These are phyloP conservation scores for Fusarium sororula DNA, from an alignment of 2,329 filamentous ascomycete genomes.

Conservation along the genomic window DNA sequence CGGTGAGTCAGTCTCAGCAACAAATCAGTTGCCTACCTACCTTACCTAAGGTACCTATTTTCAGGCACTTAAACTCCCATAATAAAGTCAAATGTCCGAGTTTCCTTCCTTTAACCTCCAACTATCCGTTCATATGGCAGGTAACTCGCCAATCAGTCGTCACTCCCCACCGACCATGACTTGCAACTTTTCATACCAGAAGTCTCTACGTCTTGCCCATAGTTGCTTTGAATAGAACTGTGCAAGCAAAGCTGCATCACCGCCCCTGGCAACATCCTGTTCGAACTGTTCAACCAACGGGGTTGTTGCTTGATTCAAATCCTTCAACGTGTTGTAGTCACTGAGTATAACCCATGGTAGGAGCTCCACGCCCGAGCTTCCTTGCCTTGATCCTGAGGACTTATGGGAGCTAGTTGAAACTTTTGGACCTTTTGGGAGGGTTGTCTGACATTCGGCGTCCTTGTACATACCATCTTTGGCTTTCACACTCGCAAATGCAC, in stretches of 20 bases:
- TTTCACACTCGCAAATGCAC: background rate
- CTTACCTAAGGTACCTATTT: background rate
- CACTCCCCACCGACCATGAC: background rate
- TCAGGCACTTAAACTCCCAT: background rate
- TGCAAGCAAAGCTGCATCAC: constrained; percentile 37
- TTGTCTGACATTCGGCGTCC: constrained; percentile 27
- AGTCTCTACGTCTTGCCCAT: constrained; percentile 37
- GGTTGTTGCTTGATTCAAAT: constrained; percentile 40
- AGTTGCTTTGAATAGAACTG: constrained; percentile 47
- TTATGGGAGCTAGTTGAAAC: no score
- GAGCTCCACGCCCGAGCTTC: background rate
- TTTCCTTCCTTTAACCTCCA: background rate
- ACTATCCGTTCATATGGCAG: background rate
- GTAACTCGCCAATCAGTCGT: background rate
- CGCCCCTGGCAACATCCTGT: constrained; percentile 40
- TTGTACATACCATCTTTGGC: background rate
- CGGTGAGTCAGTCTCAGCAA: background rate
- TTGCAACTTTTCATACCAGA: constrained; percentile 44
- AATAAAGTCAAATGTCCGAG: background rate
- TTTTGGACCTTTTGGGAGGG: background rate
- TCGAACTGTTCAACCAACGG: constrained; percentile 47
- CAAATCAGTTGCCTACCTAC: background rate
- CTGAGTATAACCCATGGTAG: constrained; percentile 37
- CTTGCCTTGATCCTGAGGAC: background rate
- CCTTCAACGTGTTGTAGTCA: constrained; percentile 35